A percentile compares a stretch with the other conserved stretches of the same genome.
phyloP scores from a whole-genome alignment of 2,329 filamentous ascomycete genomes.

The Calcarisporium arbuscula region DNA sequence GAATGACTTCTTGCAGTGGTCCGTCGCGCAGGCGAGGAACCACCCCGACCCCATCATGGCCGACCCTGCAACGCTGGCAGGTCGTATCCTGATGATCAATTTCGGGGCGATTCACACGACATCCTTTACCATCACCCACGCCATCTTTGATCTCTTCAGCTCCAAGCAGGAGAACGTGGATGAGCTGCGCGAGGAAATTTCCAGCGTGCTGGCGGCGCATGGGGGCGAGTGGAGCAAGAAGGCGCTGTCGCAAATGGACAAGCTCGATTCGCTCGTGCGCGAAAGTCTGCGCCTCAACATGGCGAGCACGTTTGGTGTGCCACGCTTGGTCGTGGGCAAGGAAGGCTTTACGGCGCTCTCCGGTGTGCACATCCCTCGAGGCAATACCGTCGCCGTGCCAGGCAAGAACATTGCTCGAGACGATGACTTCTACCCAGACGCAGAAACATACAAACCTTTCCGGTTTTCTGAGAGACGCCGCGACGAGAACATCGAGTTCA shows the following conservation, averaged over 20 bases:
- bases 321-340: conserved; percentile 37
- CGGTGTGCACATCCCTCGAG: conserved; percentile 27
- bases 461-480: conserved; percentile 32
- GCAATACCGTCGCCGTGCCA: conserved; percentile 36
- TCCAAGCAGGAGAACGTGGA: conserved; percentile 30
- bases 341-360: conserved; percentile 35
- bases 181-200: conserved; percentile 36
- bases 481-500: conserved; percentile 46
- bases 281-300: conserved; percentile 46
- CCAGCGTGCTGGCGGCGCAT: conserved; percentile 4
- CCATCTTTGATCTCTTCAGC: conserved; percentile 40
- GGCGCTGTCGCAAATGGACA: conserved; percentile 33
- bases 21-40: background rate
- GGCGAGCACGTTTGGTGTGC: conserved; percentile 32
- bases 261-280: conserved; percentile 45
- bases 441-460: conserved; percentile 41
- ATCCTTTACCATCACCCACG: conserved; percentile 41
- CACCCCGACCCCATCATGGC: background rate
- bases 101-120: conserved; percentile 56
- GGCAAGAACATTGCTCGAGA: conserved; percentile 37
- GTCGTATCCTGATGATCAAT: conserved; percentile 42
- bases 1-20: background rate
- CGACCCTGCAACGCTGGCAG: background rate
- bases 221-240: conserved; percentile 39
- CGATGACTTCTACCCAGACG: conserved; percentile 33